A percentile compares a stretch with the other conserved stretches of the same genome.
phyloP scores from a whole-genome alignment of 305 asterid species.

The Fraxinus albicans region DNA sequence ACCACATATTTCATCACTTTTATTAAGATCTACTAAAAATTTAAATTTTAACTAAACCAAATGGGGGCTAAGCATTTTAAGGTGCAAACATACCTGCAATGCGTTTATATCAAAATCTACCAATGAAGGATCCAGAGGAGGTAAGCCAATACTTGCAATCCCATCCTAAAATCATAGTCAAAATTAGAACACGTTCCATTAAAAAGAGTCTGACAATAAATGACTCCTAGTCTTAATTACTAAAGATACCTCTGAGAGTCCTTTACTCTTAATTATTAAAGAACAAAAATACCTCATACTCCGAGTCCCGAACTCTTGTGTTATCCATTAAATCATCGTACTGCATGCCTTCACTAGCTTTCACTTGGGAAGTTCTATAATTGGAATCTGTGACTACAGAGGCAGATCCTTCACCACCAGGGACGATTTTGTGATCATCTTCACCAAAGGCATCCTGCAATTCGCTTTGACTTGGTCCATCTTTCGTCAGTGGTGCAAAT shows the following conservation, averaged over 20 bases:
- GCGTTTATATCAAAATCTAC: slow-evolving; percentile 56
- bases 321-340: slow-evolving; percentile 46
- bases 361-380: slow-evolving; percentile 33
- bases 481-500: slow-evolving; percentile 40
- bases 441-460: slow-evolving; percentile 35
- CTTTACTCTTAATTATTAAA: background rate
- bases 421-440: slow-evolving; percentile 36
- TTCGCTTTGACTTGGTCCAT: slow-evolving; percentile 38
- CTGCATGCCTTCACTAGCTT: slow-evolving; percentile 43
- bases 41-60: background rate
- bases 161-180: slow-evolving; percentile 41
- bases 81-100: slow-evolving; percentile 55
- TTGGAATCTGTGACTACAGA: slow-evolving; percentile 35
- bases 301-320: slow-evolving; percentile 47
- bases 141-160: slow-evolving; percentile 42
- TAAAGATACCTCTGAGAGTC: background rate
- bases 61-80: background rate
- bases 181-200: slow-evolving; percentile 16
- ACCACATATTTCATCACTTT: background rate
- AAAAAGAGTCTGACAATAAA: slow-evolving; percentile 10
- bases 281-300: slow-evolving; percentile 49
- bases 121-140: slow-evolving; percentile 54
- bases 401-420: slow-evolving; percentile 34
- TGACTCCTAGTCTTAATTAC: background rate
- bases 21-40: background rate